phyloP scores from a whole-genome alignment of 2,329 filamentous ascomycete species.

The Calonectria crousiana region DNA sequence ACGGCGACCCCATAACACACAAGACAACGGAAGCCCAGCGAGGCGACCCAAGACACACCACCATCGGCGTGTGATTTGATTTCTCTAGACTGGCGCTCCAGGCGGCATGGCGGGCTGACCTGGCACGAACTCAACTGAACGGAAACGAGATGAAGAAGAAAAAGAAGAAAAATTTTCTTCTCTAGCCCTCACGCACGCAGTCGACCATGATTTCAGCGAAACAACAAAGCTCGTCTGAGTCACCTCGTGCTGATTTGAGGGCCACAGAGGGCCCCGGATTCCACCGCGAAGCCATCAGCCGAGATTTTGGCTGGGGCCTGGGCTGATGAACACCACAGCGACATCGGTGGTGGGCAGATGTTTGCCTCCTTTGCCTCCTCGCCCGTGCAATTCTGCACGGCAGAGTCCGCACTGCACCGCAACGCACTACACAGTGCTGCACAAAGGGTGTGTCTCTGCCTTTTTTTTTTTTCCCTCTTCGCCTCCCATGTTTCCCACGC shows the following conservation, averaged over 20 bases:
- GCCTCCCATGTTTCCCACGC: slow-evolving; percentile 28
- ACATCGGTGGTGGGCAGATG: slow-evolving; percentile 47
- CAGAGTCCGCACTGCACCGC: slow-evolving; percentile 37
- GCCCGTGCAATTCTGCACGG: slow-evolving; percentile 44
- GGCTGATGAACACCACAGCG: slow-evolving; percentile 46
- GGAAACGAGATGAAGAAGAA: slow-evolving; percentile 23
- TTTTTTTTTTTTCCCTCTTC: slow-evolving; percentile 25
- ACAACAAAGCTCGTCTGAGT: slow-evolving; percentile 44
- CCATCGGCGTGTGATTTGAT: slow-evolving; percentile 43
- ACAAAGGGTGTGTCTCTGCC: slow-evolving; percentile 27
- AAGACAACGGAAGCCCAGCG: slow-evolving; percentile 20
- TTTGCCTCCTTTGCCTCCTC: slow-evolving; percentile 41
- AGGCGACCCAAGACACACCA: slow-evolving; percentile 38
- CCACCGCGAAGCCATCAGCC: slow-evolving; percentile 45
- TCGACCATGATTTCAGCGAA: slow-evolving; percentile 27
- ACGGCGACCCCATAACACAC: slow-evolving; percentile 14
- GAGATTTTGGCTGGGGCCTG: slow-evolving; percentile 44
- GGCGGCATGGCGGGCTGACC: slow-evolving; percentile 31
- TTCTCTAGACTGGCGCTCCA: slow-evolving; percentile 1
- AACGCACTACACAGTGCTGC: slow-evolving; percentile 30
- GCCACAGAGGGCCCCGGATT: slow-evolving; percentile 42
- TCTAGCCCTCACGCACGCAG: slow-evolving; percentile 25
- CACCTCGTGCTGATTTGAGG: slow-evolving; percentile 24
- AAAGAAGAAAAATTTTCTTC: slow-evolving; percentile 32
- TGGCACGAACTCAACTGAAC: slow-evolving; percentile 11